These are phyloP conservation scores for Eucalyptus albens DNA, from an alignment of 345 rosid species.

Conservation along the genomic window DNA sequence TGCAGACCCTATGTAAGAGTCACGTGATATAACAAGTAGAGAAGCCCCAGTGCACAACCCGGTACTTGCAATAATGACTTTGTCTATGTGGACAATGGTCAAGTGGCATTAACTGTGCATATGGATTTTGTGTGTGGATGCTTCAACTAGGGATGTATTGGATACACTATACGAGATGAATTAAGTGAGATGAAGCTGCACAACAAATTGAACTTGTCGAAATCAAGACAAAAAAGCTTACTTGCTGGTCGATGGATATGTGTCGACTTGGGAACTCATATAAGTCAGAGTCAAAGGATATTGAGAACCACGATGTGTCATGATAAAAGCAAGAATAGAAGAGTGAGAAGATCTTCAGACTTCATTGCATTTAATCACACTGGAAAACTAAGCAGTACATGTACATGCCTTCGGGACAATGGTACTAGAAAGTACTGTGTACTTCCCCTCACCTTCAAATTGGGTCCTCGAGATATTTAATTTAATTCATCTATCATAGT, in stretches of 20 bases:
- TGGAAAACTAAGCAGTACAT: neutral
- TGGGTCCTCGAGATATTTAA: neutral
- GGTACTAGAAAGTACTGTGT: neutral
- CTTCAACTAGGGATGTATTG: neutral
- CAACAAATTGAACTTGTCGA: neutral
- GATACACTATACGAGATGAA: neutral
- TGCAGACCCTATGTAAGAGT: neutral
- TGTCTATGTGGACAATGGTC: neutral
- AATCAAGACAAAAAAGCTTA: neutral
- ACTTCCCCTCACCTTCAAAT: neutral
- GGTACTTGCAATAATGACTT: neutral
- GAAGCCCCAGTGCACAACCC: neutral
- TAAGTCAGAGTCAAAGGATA: neutral
- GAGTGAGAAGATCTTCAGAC: neutral
- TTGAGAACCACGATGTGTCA: neutral
- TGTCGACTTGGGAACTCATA: neutral
- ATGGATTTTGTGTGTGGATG: neutral
- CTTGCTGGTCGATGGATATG: neutral
- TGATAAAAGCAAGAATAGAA: neutral
- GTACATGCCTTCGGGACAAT: neutral
- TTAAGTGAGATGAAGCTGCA: neutral
- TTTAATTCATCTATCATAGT: neutral
- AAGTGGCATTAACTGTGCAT: neutral
- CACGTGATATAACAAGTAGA: neutral
- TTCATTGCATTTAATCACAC: neutral